Conservation (phyloP, 345 rosid genomes). For the Eucalyptus dawsonii region DNA sequence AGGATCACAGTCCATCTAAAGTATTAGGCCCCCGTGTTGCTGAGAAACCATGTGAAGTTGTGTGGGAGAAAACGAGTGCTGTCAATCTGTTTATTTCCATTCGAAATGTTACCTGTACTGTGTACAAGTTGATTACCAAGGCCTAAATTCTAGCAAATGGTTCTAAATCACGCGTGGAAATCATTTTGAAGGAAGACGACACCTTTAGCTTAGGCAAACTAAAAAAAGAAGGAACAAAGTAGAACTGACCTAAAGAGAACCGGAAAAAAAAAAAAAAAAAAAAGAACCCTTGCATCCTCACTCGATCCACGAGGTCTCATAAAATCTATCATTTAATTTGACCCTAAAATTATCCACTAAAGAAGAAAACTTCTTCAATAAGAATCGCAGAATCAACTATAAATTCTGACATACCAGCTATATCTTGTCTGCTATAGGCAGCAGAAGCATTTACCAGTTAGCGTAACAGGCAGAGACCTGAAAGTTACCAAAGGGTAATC, state of each 20-base stretch:
- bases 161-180: background rate
- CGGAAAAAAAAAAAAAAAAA: background rate
- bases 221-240: background rate
- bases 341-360: background rate
- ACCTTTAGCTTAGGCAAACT: background rate
- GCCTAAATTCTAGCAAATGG: background rate
- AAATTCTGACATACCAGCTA: background rate
- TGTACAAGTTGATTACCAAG: background rate
- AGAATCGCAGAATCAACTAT: background rate
- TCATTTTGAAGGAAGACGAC: background rate
- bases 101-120: background rate
- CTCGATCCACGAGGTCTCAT: background rate
- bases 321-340: background rate
- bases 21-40: background rate
- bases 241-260: background rate
- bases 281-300: background rate
- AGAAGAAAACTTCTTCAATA: background rate
- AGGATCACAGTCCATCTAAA: constrained; percentile 67
- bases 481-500: background rate
- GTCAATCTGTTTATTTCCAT: background rate
- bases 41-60: background rate
- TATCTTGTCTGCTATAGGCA: background rate
- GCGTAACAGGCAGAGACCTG: background rate
- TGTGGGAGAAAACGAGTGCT: background rate
- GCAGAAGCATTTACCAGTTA: background rate